Evolutionary conservation across 2,329 filamentous ascomycete species (phyloP).

Genomic region (Neopestalotiopsis sp.): DNA sequence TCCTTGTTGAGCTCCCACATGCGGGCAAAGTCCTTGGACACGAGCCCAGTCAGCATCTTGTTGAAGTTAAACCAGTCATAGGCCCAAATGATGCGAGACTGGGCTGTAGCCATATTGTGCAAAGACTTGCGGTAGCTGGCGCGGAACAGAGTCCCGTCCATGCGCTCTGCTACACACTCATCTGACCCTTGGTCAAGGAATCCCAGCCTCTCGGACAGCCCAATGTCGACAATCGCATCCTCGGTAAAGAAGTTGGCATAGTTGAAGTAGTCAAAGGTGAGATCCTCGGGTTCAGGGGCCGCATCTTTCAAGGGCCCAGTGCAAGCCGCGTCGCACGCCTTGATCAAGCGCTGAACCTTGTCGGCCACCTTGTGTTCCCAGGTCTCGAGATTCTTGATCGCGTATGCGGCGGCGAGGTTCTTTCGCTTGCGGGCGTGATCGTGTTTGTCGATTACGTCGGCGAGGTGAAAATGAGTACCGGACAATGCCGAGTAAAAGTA

Average conservation of each 20-base stretch:
- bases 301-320: slow-evolving; percentile 36
- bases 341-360: slow-evolving; percentile 50
- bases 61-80: slow-evolving; percentile 57
- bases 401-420: slow-evolving; percentile 55
- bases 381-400: slow-evolving; percentile 56
- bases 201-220: slow-evolving; percentile 53
- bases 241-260: slow-evolving; percentile 62
- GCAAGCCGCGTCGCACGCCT: slow-evolving; percentile 46
- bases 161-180: slow-evolving; percentile 43
- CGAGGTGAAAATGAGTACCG: slow-evolving; percentile 55
- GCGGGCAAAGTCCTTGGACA: slow-evolving; percentile 46
- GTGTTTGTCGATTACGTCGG: slow-evolving; percentile 55
- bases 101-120: slow-evolving; percentile 55
- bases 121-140: slow-evolving; percentile 54
- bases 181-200: slow-evolving; percentile 57
- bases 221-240: slow-evolving; percentile 63
- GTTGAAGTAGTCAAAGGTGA: slow-evolving; percentile 54
- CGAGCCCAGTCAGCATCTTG: slow-evolving; percentile 49
- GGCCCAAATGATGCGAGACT: slow-evolving; percentile 54
- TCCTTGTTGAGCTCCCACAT: slow-evolving; percentile 45
- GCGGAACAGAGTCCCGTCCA: slow-evolving; percentile 51
- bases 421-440: slow-evolving; percentile 58
- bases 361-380: slow-evolving; percentile 62
- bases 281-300: slow-evolving; percentile 37
- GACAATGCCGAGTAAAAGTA: slow-evolving; percentile 47